These are phyloP conservation scores for Hypoxylon sp. DNA, from an alignment of 2,329 filamentous ascomycete species.

Conservation along the genomic window DNA sequence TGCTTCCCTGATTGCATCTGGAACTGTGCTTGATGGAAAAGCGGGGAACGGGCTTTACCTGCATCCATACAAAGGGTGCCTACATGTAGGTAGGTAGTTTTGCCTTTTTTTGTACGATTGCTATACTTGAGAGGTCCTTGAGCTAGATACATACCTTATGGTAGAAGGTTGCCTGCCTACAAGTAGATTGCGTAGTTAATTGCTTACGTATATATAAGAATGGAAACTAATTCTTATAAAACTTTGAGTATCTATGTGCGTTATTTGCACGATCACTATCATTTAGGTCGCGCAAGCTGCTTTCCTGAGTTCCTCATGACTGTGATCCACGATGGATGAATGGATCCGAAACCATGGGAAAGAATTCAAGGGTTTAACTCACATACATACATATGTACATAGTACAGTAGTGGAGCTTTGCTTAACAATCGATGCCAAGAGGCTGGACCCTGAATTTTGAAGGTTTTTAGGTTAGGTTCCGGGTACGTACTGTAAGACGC, in stretches of 20 bases:
- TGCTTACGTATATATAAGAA: slow-evolving; percentile 28
- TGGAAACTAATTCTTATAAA: slow-evolving; percentile 16
- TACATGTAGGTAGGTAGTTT: background rate
- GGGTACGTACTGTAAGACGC: slow-evolving; percentile 27
- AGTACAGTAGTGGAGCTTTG: slow-evolving; percentile 13
- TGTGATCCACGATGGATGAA: background rate
- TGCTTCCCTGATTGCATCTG: slow-evolving; percentile 2
- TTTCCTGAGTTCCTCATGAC: background rate
- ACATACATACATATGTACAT: too few relatives aligned
- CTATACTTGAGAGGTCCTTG: slow-evolving; percentile 6
- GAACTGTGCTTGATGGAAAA: slow-evolving; percentile 13
- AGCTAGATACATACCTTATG: slow-evolving; percentile 2
- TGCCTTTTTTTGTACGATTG: slow-evolving; percentile 22
- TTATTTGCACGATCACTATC: background rate
- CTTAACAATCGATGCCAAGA: slow-evolving; percentile 13
- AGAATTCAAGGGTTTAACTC: slow-evolving; percentile 3
- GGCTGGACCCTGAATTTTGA: slow-evolving; percentile 36
- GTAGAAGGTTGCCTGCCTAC: slow-evolving; percentile 1
- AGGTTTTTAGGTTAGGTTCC: background rate
- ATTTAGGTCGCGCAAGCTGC: background rate
- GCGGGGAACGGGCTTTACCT: background rate
- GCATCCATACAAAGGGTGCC: background rate
- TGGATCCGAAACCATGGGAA: background rate
- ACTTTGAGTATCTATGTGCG: background rate
- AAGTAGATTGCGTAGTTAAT: slow-evolving; percentile 10